Percentiles rank a stretch among this genome's conserved stretches.
These are phyloP conservation scores for Epichloe coenophiala DNA, from an alignment of 2,329 filamentous ascomycete species.

Conservation along the genomic window DNA sequence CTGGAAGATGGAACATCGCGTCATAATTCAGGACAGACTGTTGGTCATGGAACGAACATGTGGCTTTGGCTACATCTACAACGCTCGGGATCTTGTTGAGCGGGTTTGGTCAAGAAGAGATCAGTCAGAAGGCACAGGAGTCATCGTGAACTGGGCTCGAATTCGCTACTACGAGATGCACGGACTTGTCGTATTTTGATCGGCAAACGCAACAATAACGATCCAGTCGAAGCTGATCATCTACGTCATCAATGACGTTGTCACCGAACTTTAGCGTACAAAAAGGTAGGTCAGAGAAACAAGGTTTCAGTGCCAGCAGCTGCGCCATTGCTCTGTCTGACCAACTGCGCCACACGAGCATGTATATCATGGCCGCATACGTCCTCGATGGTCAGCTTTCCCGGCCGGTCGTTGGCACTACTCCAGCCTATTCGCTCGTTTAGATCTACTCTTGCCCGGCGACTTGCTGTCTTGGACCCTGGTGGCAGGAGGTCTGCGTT, in stretches of 20 bases:
- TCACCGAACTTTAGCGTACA: not conserved
- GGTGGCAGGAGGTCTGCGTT: slow-evolving; percentile 35
- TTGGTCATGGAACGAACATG: slow-evolving; percentile 30
- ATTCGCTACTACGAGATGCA: slow-evolving; percentile 24
- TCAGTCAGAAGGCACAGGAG: slow-evolving; percentile 13
- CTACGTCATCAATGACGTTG: not conserved
- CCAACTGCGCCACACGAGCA: slow-evolving; percentile 10
- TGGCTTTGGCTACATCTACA: slow-evolving; percentile 28
- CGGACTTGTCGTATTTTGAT: slow-evolving; percentile 19
- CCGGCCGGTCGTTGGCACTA: slow-evolving; percentile 32
- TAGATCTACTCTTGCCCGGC: slow-evolving; percentile 39
- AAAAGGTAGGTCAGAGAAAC: not conserved
- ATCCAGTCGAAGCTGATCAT: not conserved
- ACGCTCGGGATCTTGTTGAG: slow-evolving; percentile 25
- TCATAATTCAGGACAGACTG: slow-evolving; percentile 25
- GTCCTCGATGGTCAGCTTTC: slow-evolving; percentile 49
- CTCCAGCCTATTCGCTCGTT: slow-evolving; percentile 21
- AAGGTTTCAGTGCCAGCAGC: too few relatives aligned
- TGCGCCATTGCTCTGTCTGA: not conserved
- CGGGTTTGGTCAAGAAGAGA: slow-evolving; percentile 24
- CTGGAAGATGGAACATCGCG: slow-evolving; percentile 21
- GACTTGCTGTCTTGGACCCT: slow-evolving; percentile 36
- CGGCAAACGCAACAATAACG: not conserved
- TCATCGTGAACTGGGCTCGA: slow-evolving; percentile 20
- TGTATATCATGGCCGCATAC: slow-evolving; percentile 40